Base-by-base conservation (phyloP, 164 flowering plant species). In the Houttuynia cordata region DNA sequence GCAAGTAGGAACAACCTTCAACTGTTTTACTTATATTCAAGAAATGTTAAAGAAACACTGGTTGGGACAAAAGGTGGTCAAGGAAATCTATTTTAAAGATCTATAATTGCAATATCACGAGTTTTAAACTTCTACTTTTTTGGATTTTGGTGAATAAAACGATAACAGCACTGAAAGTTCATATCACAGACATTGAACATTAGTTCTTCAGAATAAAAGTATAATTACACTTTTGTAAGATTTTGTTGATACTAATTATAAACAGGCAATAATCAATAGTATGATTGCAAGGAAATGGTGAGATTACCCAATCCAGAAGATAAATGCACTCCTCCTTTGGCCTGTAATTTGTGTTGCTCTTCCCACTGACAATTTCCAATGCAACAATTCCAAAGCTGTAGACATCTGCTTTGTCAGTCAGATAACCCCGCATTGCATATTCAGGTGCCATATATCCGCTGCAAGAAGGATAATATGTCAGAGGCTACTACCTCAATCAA, bases 201-300 rank as follows among this genome's bases (percentile, higher is more conserved):
- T 84, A 90, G 67, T 81, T 79, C 67, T 82, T 88, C 75, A 83
- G 80, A 24, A 85, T n/a, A n/a, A n/a, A n/a, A n/a, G n/a, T n/a
- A n/a, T n/a, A n/a, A n/a, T n/a, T n/a, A n/a, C n/a, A n/a, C n/a
- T n/a, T n/a, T n/a, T n/a, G n/a, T 66, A 42, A 81, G 80, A 64
- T 75, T 79, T 4, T n/a, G n/a, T n/a, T n/a, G n/a, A n/a, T n/a
- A n/a, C n/a, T n/a, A n/a, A n/a, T n/a, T n/a, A n/a, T n/a, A n/a
- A n/a, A n/a, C n/a, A n/a, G n/a, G 88, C 87, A 12, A 24, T 7
- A 10, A 24, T 25, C 18, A 52, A 8, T n/a, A 52, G 19, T 18
- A 52, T 8, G n/a, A 20, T 13, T 23, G 22, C 24, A 23, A 20
- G 4, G 12, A 53, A 20, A 23, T 53, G 18, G 23, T 45, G 13